Base-by-base conservation (phyloP, 2,329 filamentous ascomycete genomes). In the Aureobasidium lini region DNA sequence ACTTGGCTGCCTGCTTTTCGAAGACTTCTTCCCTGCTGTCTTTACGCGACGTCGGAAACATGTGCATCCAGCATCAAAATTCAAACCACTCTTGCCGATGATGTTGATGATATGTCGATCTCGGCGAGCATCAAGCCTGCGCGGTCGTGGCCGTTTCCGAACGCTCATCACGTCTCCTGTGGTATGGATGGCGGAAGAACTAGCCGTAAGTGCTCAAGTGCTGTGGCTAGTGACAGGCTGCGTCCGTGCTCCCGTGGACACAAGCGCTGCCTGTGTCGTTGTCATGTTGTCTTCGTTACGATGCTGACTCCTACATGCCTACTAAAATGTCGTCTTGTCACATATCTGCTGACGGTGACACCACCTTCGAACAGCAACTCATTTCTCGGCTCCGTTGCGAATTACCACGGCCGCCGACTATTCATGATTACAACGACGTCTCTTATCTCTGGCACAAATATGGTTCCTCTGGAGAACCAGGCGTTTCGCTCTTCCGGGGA, bases 221-320 rank as follows among this genome's bases (percentile, higher is more conserved):
- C 37, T 57, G 54, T 57, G 54, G 54, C 54, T 57, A 57, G 54
- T 57, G 43, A 48, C 54, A 40, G 43, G 1, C 29, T 18, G 43
- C 5, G 43, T 40, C 54, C 39, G 54, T 47, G 54, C 32, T 16
- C 15, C 13, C 34, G 13, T 48, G 39, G 13, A 57, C 36, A 53
- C 18, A 40, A 36, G 16, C 18, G 18, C 42, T 15, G 50, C n/a
- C 42, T 44, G 42, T 57, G 52, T 57, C 54, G 54, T 57, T 48
- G 54, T 57, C 54, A 40, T 23, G 54, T 11, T 56, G 43, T 29
- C 43, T 47, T 34, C 54, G 43, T 57, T 57, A 43, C 34, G 43
- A 47, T 57, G 54, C 42, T 57, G 54, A 57, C 43, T 57, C 43
- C 29, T 39, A 48, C 54, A 57, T 40, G 54, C 54, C 52, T 57